Base-by-base conservation (phyloP, 2,329 filamentous ascomycete species). In the Phoma sp. region DNA sequence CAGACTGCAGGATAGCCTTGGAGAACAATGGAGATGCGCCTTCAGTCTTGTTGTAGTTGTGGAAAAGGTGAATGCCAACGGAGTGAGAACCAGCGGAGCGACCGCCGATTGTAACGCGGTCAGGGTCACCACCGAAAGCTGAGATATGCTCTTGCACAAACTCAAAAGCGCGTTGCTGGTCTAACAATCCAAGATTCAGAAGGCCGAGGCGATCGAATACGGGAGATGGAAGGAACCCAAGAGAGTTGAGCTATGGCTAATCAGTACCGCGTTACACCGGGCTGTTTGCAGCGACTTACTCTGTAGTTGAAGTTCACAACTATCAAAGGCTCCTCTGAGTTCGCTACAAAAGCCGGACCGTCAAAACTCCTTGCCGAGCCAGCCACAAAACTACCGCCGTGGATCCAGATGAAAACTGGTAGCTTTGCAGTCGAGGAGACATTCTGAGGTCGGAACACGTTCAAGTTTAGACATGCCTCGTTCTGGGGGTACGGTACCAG, bases 101-200 rank as follows among this genome's bases (percentile, higher is more conserved):
- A 4, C 76, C 75, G 51, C 70, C 77, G 13, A 78, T 63, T 0
- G 68, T 74, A 31, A 78, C 76, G 9, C 68, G 60, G 24, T 51
- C 47, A 10, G 73, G 62, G 53, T 78, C 76, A 21, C 76, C 76
- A 2, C 76, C 76, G 50, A 78, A 78, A 17, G 56, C 60, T 1
- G 67, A 70, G 41, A 77, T 77, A 51, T 78, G 75, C 21, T 74
- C 63, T 21, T 70, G 65, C 3, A 77, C 65, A 60, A 76, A 78
- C 37, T 77, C 68, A 24, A 71, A 64, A 1, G 63, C 46, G 1
- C 57, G 32, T 31, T 61, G 54, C 40, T 65, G 62, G 43, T 70
- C 67, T 3, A 60, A 48, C 19, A 71, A 62, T 0, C 69, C 69
- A 8, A 71, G 65, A 46, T 71, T 71, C 2, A 70, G 57, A 15